Evolutionary conservation across 1,139 yeast genomes (phyloP).

Genomic region (Hyphopichia fennica): DNA sequence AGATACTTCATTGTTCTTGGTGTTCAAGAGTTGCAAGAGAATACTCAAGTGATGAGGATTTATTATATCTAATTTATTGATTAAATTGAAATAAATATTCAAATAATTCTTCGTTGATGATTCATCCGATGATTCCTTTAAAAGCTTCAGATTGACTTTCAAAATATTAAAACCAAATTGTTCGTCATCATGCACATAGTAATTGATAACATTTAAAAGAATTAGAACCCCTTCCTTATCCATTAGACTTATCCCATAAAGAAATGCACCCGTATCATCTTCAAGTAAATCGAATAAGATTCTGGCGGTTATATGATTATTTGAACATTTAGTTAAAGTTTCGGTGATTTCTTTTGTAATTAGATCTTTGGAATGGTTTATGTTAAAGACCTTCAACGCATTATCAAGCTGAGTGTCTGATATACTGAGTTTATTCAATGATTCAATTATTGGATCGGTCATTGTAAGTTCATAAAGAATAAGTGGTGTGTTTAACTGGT

Average conservation of each 20-base stretch:
- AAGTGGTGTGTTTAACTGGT: no score
- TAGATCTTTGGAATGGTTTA: background rate
- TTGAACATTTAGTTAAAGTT: slow-evolving; percentile 12
- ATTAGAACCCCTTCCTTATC: slow-evolving; percentile 19
- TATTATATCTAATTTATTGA: slow-evolving; percentile 18
- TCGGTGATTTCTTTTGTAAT: background rate
- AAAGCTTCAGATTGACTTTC: slow-evolving; percentile 11
- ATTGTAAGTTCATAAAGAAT: background rate
- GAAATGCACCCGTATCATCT: slow-evolving; percentile 17
- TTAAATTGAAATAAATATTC: slow-evolving; percentile 17
- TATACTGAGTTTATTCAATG: slow-evolving; percentile 2
- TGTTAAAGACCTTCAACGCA: slow-evolving; percentile 4
- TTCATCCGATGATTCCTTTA: slow-evolving; percentile 10
- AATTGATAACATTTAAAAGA: slow-evolving; percentile 10
- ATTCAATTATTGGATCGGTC: background rate
- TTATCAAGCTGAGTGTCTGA: slow-evolving; percentile 4
- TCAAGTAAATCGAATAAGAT: slow-evolving; percentile 18
- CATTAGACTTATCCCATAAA: slow-evolving; percentile 16
- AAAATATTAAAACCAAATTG: slow-evolving; percentile 6
- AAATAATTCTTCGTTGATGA: slow-evolving; percentile 12
- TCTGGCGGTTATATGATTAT: slow-evolving; percentile 9
- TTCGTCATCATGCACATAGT: background rate
- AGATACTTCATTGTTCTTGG: slow-evolving; percentile 9
- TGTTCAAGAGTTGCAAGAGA: slow-evolving; percentile 19
- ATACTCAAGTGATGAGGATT: slow-evolving; percentile 25